Percentiles rank a stretch among this genome's conserved stretches.
Conservation (phyloP, 106 monocot genomes). For the Dactylorhiza incarnata region DNA sequence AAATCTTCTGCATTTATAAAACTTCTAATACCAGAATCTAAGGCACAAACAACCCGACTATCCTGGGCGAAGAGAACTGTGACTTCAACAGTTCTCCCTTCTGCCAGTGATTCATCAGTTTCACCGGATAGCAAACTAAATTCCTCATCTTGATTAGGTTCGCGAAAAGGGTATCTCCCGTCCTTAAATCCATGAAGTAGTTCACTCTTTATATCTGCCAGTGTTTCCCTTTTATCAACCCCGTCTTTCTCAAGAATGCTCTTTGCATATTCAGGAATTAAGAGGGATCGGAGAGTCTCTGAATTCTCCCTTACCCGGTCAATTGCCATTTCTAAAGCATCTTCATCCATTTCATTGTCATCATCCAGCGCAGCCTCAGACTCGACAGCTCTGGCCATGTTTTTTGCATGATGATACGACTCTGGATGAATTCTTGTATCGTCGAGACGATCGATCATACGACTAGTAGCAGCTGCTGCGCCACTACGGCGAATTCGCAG, state of each 20-base stretch:
- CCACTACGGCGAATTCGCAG: constrained; percentile 80
- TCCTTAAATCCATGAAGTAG: constrained; percentile 79
- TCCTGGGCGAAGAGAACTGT: constrained; percentile 64
- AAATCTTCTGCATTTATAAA: constrained; percentile 56
- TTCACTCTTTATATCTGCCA: constrained; percentile 81
- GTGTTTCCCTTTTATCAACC: constrained; percentile 51
- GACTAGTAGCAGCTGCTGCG: constrained; percentile 51
- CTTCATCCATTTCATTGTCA: constrained; percentile 75
- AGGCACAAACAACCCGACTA: constrained; percentile 48
- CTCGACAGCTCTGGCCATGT: constrained; percentile 71
- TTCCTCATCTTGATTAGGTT: constrained; percentile 74
- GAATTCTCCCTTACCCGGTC: constrained; percentile 78
- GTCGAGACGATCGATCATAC: constrained; percentile 79
- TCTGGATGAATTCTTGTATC: constrained; percentile 99
- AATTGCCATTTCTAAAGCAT: constrained; percentile 78
- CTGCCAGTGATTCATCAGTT: constrained; percentile 90
- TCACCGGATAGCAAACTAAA: constrained; percentile 88
- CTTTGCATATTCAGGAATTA: constrained; percentile 63
- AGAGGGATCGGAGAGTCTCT: constrained; percentile 37
- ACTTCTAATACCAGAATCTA: constrained; percentile 90
- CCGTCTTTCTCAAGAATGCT: constrained; percentile 19
- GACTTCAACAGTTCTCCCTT: constrained; percentile 79
- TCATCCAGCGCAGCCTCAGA: constrained; percentile 34
- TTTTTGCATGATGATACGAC: constrained; percentile 83
- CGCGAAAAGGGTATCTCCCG: constrained; percentile 52